Base-by-base conservation (phyloP, 257 asterid species). In the Solanum gracilifrons region DNA sequence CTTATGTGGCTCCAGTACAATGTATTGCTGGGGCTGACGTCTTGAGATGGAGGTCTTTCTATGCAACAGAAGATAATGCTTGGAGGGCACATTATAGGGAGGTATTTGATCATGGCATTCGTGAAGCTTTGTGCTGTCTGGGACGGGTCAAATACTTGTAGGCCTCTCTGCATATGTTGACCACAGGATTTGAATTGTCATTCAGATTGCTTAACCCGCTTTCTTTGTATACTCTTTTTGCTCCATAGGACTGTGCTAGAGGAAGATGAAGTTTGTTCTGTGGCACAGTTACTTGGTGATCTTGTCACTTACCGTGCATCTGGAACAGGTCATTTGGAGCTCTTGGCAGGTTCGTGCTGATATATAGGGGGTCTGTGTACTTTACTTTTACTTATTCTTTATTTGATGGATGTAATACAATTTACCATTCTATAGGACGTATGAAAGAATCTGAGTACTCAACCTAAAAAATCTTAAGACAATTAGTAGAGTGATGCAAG, bases 51-150 rank as follows among this genome's bases (percentile, higher is more conserved):
- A 90, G 91, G 79, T 87, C 90, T 64, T 90, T 87, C 87, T 90
- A 87, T 87, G 87, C 90, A 82, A 86, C 88, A 18, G 91, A 90
- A 75, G 86, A 88, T n/a, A 85, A 85, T 55, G 74, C 88, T 21
- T 90, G 90, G 91, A 87, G 86, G 91, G 91, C 91, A 51, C 91
- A 90, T 74, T 90, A 90, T 72, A 77, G 88, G 88, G 91, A 90
- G 86, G 76, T 90, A 73, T 90, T 90, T 60, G 91, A 90, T 72
- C 87, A 90, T 86, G 90, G 91, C 84, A 90, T 90, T 73, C 90
- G 91, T 62, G 89, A 87, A 77, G 90, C 91, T 71, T 87, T 90
- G 69, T 90, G 90, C 77, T 90, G 91, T 90, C 85, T 90, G 82
- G 91, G 91, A 74, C 91, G 87, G 80, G 87, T 80, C 72, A 86